Percentiles rank a stretch among this genome's conserved stretches.
Evolutionary conservation across 495 filamentous ascomycete genomes (phyloP).

Genomic region (Baudoinia panamericana): DNA sequence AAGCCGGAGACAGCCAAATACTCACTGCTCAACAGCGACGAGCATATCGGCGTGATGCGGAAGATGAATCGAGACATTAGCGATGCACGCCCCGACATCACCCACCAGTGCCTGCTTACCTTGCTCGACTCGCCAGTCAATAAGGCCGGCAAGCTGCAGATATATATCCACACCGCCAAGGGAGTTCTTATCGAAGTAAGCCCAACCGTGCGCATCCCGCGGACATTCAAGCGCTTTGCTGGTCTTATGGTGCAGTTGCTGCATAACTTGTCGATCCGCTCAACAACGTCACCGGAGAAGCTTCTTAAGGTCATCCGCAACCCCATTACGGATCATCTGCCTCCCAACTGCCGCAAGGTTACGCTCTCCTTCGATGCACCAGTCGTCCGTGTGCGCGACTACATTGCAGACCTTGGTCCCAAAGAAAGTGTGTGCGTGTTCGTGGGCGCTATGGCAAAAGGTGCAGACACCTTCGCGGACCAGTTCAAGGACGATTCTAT

Average conservation of each 20-base stretch:
- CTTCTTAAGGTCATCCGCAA: constrained; percentile 95
- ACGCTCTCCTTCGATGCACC: constrained; percentile 85
- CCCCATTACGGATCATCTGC: constrained; percentile 90
- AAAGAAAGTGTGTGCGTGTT: constrained; percentile 95
- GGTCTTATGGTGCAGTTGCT: constrained; percentile 98
- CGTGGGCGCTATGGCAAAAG: constrained; percentile 97
- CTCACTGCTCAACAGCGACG: constrained; percentile 91
- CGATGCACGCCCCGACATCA: constrained; percentile 92
- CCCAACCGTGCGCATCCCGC: constrained; percentile 87
- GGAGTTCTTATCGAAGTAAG: constrained; percentile 95
- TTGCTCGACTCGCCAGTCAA: constrained; percentile 96
- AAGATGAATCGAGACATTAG: constrained; percentile 99
- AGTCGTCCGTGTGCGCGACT: constrained; percentile 76
- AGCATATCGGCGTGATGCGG: constrained; percentile 96
- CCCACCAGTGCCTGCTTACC: constrained; percentile 96
- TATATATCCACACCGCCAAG: constrained; percentile 95
- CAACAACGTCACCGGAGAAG: constrained; percentile 91
- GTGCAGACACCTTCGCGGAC: constrained; percentile 89
- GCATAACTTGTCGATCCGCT: constrained; percentile 88
- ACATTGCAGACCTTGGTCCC: constrained; percentile 59
- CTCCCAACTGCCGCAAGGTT: constrained; percentile 93
- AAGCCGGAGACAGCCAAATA: constrained; percentile 77
- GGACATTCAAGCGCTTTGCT: constrained; percentile 97
- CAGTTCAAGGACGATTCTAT: constrained; percentile 90
- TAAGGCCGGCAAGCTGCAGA: constrained; percentile 93